Evolutionary conservation across 371 early-diverging fungal species (phyloP).

Genomic region (Mucor plumbeus): DNA sequence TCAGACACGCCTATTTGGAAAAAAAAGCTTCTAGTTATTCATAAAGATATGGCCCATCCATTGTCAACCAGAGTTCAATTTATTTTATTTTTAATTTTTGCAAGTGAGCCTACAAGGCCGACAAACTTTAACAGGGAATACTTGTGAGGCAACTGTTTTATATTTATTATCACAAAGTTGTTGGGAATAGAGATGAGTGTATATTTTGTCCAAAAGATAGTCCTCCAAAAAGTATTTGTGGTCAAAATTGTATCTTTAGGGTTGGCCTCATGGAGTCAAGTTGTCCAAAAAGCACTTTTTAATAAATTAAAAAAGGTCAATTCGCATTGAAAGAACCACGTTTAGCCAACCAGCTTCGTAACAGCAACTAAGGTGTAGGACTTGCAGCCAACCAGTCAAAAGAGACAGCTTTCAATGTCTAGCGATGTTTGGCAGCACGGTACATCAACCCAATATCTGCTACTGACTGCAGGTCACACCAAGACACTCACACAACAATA

Average conservation of each 20-base stretch:
- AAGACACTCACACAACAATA: constrained; percentile 18
- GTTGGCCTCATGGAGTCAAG: constrained; percentile 9
- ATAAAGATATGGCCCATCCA: too few species aligned
- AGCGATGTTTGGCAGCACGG: constrained; percentile 23
- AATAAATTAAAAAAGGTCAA: constrained; percentile 17
- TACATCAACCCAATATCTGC: constrained; percentile 22
- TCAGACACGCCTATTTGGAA: too few species aligned
- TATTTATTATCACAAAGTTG: constrained; percentile 17
- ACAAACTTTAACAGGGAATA: constrained; percentile 8
- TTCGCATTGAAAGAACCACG: constrained; percentile 15
- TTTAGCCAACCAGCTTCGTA: constrained; percentile 9
- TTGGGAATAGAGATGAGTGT: constrained; percentile 18
- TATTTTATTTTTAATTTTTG: background rate
- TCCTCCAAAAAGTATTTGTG: constrained; percentile 15
- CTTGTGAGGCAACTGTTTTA: constrained; percentile 15
- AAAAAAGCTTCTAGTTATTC: too few species aligned
- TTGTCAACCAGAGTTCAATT: too few species aligned
- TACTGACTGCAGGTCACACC: constrained; percentile 16
- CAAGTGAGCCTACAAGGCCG: constrained; percentile 4
- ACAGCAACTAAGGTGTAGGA: constrained; percentile 7
- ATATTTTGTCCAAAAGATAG: constrained; percentile 16
- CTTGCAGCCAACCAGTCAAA: constrained; percentile 18
- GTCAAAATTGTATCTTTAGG: constrained; percentile 12
- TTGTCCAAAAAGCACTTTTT: constrained; percentile 9
- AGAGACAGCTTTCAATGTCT: constrained; percentile 17